Percentiles rank a stretch among this genome's conserved stretches.
Conservation (phyloP, 2,329 filamentous ascomycete species). For the Colletotrichum destructivum region DNA sequence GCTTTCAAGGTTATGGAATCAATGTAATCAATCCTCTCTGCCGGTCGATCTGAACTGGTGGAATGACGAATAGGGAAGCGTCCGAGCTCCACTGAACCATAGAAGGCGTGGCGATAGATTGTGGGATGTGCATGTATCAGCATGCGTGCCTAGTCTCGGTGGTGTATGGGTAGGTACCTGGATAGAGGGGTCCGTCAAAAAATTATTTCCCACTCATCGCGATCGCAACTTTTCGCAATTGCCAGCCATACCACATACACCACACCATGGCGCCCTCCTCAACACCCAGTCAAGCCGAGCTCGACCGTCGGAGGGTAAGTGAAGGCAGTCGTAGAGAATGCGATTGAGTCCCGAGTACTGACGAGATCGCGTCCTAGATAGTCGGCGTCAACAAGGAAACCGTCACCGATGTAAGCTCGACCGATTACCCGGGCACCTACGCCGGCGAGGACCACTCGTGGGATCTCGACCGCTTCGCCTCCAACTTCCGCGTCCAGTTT, state of each 20-base stretch:
- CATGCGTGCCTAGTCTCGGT: constrained; percentile 27
- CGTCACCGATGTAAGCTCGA: constrained; percentile 89
- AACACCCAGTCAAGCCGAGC: constrained; percentile 68
- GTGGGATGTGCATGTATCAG: constrained; percentile 34
- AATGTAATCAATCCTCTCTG: too few relatives aligned
- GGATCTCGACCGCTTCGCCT: constrained; percentile 80
- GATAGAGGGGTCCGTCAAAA: constrained; percentile 44
- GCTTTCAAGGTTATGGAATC: too few relatives aligned
- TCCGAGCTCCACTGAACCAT: neutral
- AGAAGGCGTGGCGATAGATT: constrained; percentile 12
- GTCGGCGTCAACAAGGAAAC: constrained; percentile 92
- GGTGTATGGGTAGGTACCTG: neutral
- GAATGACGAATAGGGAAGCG: too few relatives aligned
- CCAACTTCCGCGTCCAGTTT: constrained; percentile 82
- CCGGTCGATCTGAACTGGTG: too few relatives aligned
- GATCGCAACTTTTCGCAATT: constrained; percentile 39
- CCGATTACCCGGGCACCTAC: constrained; percentile 92
- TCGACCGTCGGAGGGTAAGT: constrained; percentile 73
- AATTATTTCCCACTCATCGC: constrained; percentile 42
- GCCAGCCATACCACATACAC: constrained; percentile 28
- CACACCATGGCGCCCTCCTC: constrained; percentile 60
- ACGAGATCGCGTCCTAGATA: constrained; percentile 68
- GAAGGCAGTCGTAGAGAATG: constrained; percentile 36
- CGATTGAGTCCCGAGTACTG: constrained; percentile 11
- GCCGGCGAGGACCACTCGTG: constrained; percentile 89